Percentiles rank a stretch among this genome's conserved stretches.
These are phyloP conservation scores for Acacia concinna DNA, from an alignment of 331 rosid species.

Conservation along the genomic window DNA sequence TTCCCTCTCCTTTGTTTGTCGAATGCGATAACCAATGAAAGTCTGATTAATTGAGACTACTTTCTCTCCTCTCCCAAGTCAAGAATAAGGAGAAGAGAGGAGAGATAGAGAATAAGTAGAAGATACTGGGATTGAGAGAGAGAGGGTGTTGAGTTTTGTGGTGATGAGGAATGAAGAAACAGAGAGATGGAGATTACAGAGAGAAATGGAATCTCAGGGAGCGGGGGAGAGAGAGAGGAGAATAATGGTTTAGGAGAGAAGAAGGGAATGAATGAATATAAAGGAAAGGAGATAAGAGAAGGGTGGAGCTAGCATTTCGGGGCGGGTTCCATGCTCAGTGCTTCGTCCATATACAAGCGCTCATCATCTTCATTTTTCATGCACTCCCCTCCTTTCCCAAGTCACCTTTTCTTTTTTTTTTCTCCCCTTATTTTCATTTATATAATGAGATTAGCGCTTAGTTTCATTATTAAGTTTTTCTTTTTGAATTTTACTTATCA, in stretches of 20 bases:
- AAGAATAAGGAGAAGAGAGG: conserved; percentile 27
- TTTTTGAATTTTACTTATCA: not conserved
- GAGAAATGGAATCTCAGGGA: not conserved
- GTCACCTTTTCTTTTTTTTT: no score
- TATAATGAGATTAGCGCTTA: not conserved
- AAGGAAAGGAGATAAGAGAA: conserved; percentile 42
- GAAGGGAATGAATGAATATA: not conserved
- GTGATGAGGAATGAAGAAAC: not conserved
- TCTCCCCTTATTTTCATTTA: no score
- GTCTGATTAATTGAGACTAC: not conserved
- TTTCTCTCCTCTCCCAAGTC: conserved; percentile 54
- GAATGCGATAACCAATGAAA: not conserved
- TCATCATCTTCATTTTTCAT: conserved; percentile 27
- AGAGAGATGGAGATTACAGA: not conserved
- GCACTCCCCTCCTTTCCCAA: not conserved
- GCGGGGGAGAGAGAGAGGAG: not conserved
- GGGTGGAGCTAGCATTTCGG: conserved; percentile 62
- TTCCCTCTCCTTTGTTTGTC: not conserved
- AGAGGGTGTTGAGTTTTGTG: not conserved
- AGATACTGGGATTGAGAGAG: not conserved
- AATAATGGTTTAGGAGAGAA: not conserved
- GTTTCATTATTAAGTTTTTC: not conserved
- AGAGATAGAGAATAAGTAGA: not conserved
- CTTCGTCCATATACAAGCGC: conserved; percentile 48
- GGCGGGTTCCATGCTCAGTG: conserved; percentile 69